A percentile compares a stretch with the other conserved stretches of the same genome.
phyloP scores from a whole-genome alignment of 768 basidiomycete genomes.

The Calocybe cyanea region DNA sequence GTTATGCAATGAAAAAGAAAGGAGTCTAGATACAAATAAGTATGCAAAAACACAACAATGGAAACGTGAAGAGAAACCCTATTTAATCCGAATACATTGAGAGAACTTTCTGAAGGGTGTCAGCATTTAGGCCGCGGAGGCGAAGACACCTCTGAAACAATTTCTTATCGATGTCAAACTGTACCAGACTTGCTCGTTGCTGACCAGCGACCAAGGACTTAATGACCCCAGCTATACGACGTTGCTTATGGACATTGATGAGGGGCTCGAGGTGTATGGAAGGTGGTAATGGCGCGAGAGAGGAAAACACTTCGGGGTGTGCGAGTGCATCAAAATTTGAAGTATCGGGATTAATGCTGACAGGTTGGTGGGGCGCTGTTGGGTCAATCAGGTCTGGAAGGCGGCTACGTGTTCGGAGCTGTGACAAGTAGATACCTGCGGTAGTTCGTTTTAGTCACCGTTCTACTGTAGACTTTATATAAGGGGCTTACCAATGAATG shows the following conservation, averaged over 20 bases:
- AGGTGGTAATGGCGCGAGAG: conserved; percentile 65
- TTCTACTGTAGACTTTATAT: no score
- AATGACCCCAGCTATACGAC: conserved; percentile 75
- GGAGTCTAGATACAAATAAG: conserved; percentile 15
- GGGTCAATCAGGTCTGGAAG: conserved; percentile 84
- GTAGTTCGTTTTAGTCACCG: not conserved
- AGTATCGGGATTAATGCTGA: conserved; percentile 59
- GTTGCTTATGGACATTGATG: conserved; percentile 88
- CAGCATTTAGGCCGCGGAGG: conserved; percentile 59
- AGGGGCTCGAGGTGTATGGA: conserved; percentile 82
- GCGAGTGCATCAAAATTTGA: conserved; percentile 65
- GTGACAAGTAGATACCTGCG: conserved; percentile 75
- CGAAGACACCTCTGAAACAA: conserved; percentile 73
- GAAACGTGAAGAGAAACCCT: conserved; percentile 6
- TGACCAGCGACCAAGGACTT: conserved; percentile 79
- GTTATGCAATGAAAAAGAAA: no score
- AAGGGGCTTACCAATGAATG: conserved; percentile 62
- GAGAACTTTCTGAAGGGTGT: conserved; percentile 47
- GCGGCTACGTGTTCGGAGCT: conserved; percentile 57
- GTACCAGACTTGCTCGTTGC: conserved; percentile 71
- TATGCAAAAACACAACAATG: conserved; percentile 16
- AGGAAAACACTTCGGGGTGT: conserved; percentile 76
- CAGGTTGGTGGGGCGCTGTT: conserved; percentile 66
- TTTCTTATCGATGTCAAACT: conserved; percentile 69
- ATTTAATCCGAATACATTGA: conserved; percentile 22